Evolutionary conservation across 2,329 filamentous ascomycete genomes (phyloP).

Genomic region (Coniochaeta sp.): DNA sequence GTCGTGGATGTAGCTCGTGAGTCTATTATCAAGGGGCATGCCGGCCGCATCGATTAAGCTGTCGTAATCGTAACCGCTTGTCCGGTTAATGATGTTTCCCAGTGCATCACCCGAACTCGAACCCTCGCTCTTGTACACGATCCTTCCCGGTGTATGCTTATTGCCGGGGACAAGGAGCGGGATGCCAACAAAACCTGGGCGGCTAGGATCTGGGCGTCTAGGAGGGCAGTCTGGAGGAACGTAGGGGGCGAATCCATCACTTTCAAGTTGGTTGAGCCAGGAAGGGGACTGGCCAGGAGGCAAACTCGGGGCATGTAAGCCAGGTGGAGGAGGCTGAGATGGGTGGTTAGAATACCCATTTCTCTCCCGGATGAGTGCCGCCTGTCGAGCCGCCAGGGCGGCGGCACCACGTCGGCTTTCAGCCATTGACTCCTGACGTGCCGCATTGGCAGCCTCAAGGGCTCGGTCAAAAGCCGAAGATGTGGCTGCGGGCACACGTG

Average conservation of each 20-base stretch:
- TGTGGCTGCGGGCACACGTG: neutral
- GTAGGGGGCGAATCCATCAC: neutral
- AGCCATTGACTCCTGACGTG: neutral
- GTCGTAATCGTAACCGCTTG: slow-evolving; percentile 27
- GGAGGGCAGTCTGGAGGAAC: neutral
- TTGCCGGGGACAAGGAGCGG: neutral
- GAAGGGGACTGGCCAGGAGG: neutral
- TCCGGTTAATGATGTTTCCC: slow-evolving; percentile 27
- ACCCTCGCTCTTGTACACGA: neutral
- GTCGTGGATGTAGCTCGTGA: slow-evolving; percentile 26
- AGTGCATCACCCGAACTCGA: neutral
- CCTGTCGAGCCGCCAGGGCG: neutral
- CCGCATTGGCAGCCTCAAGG: neutral
- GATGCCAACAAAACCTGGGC: neutral
- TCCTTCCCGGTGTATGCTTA: neutral
- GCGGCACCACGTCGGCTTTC: neutral
- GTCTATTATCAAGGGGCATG: slow-evolving; percentile 23
- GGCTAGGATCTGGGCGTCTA: neutral
- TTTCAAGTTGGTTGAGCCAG: neutral
- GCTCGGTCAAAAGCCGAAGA: neutral
- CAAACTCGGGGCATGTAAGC: neutral
- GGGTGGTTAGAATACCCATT: neutral
- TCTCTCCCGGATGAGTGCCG: neutral
- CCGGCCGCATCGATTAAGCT: slow-evolving; percentile 27
- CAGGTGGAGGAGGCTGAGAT: neutral